Evolutionary conservation across 75 land plant species (phyloP), one percentile per base, ranked within the genome.

Genomic region (Ceratopteris richardii): DNA sequence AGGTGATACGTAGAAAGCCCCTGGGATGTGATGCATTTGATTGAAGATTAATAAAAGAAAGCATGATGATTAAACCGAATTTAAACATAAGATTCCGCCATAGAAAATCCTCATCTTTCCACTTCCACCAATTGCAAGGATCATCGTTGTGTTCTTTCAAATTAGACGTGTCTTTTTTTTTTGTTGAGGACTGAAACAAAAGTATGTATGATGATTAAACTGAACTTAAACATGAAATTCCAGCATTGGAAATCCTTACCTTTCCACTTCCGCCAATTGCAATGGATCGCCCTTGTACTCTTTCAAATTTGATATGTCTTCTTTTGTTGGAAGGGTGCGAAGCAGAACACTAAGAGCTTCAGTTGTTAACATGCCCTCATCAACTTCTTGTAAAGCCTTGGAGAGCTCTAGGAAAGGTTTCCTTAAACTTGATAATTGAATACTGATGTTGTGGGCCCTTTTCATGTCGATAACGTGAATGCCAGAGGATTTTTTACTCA

Each of bases 241-340:
- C n/a, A n/a, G n/a, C n/a, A n/a, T n/a, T n/a, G 37, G 3, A 33
- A 33, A 31, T 12, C 17, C 51, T 52, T 31, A 72, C 74, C 50
- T 72, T 37, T 72, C 74, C 10, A 72, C 69, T 2, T 72, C 74
- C n/a, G 57, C 74, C 2, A 72, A 53, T 20, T 4, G 37, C 12
- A 33, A 58, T 18, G 42, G 19, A 30, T 72, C 36, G 2, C 69
- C 69, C 29, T 28, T 46, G 22, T 43, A 72, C 7, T 58, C 58
- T 57, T 66, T 59, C 13, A 72, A 60, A 3, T 58, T 30, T 1
- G 23, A n/a, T n/a, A 60, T 41, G 43, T 72, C 74, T 13, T 65
- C 74, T 44, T 72, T 67, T 41, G 31, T 72, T n/a, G 74, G 74
- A n/a, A 72, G 69, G 37, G 74, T 72, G 26, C 68, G 71, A 21